Evolutionary conservation across 176 grass and related monocot genomes (phyloP).

Genomic region (Areca catechu): DNA sequence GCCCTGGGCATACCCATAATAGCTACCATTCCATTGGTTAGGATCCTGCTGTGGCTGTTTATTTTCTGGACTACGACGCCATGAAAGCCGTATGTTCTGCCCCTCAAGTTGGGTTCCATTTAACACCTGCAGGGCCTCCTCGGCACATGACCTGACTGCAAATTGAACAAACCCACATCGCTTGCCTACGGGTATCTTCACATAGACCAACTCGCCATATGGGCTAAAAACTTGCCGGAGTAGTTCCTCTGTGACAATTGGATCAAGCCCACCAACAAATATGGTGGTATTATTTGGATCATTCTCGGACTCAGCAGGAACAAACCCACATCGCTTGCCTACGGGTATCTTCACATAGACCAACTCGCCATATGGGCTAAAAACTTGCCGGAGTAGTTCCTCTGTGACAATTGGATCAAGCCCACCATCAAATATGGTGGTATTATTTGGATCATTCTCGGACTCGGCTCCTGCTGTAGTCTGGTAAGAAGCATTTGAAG

Average conservation of each 20-base stretch:
- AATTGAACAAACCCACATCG: conserved; percentile 96
- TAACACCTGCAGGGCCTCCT: conserved; percentile 49
- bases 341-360: conserved; percentile 94
- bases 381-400: conserved; percentile 69
- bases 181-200: conserved; percentile 96
- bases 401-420: conserved; percentile 86
- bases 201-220: conserved; percentile 71
- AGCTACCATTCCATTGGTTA: conserved; percentile 62
- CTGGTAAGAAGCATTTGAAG: conserved; percentile 49
- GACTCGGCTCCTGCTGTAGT: conserved; percentile 43
- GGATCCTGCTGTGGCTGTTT: conserved; percentile 77
- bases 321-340: conserved; percentile 91
- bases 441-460: conserved; percentile 72
- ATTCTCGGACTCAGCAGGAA: too few relatives aligned
- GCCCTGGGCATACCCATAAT: conserved; percentile 66
- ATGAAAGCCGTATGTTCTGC: conserved; percentile 76
- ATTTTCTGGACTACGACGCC: conserved; percentile 72
- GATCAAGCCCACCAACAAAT: conserved; percentile 92
- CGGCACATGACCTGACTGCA: conserved; percentile 66
- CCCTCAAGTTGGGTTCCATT: conserved; percentile 63
- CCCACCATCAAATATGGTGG: conserved; percentile 89
- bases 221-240: conserved; percentile 70
- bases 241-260: conserved; percentile 71
- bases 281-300: too few relatives aligned
- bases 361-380: conserved; percentile 68